These are phyloP conservation scores for Talaromyces verruculosus DNA, from an alignment of 2,329 filamentous ascomycete genomes.

Conservation along the genomic window DNA sequence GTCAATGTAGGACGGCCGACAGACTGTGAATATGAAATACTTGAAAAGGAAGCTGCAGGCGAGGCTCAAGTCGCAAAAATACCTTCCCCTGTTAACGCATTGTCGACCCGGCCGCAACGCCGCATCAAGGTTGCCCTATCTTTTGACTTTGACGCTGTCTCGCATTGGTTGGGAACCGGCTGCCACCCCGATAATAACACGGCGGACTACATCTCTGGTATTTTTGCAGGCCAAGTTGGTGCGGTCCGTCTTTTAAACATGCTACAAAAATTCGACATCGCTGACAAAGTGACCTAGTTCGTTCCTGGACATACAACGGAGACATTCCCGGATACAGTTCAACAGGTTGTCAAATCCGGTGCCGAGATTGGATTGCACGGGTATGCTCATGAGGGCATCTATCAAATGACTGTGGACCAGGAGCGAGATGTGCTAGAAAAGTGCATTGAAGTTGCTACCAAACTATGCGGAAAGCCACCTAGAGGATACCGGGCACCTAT, in stretches of 20 bases:
- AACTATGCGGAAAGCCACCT: slow-evolving; percentile 46
- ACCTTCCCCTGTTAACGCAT: background rate
- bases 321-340: slow-evolving; percentile 47
- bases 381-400: slow-evolving; percentile 38
- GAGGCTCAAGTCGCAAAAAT: background rate
- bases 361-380: slow-evolving; percentile 43
- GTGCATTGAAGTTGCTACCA: slow-evolving; percentile 46
- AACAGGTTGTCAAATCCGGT: slow-evolving; percentile 42
- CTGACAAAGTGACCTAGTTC: slow-evolving; percentile 51
- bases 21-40: slow-evolving; percentile 26
- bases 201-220: slow-evolving; percentile 52
- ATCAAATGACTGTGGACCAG: slow-evolving; percentile 48
- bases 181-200: slow-evolving; percentile 50
- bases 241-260: slow-evolving; percentile 52
- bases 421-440: slow-evolving; percentile 52
- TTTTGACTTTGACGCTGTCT: slow-evolving; percentile 56
- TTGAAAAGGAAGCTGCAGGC: background rate
- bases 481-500: slow-evolving; percentile 54
- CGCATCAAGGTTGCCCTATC: slow-evolving; percentile 26
- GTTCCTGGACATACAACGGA: slow-evolving; percentile 53
- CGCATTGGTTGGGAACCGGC: slow-evolving; percentile 56
- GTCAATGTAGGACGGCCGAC: slow-evolving; percentile 40
- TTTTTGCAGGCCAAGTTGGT: slow-evolving; percentile 54
- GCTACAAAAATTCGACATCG: slow-evolving; percentile 45
- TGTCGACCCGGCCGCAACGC: background rate